Evolutionary conservation across 23 red algal genomes (phyloP), one percentile per base, ranked within the genome.

Genomic region (Cyanidiococcus yangmingshanensis): DNA sequence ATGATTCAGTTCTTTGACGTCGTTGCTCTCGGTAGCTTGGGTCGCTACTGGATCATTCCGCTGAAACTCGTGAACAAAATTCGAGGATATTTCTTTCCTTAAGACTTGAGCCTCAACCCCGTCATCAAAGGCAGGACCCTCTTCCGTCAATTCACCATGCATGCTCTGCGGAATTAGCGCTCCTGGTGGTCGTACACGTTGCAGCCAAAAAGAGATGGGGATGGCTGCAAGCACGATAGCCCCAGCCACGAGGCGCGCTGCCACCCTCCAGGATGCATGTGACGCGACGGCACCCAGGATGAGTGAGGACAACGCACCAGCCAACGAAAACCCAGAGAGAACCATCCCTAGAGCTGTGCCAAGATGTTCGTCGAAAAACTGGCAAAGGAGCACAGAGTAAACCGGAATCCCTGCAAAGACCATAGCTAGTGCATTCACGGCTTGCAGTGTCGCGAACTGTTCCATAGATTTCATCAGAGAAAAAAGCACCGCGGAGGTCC

Each of bases 331-430:
- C 0, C 94, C 94, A 1, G 94, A 76, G 2, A 98, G 83, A 17
- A 91, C 88, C 25, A 98, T 77, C 3, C 94, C 94, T 85, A 98
- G 89, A 0, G 88, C 94, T 2, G 90, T 57, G 17, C 94, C 94
- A 24, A 98, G 83, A n/a, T 82, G 45, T 25, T 40, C 79, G 21
- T 34, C 27, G 38, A 98, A 98, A 68, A 84, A 92, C 24, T 85
- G 82, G 0, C 87, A 88, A 0, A 98, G 82, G 25, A 98, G 83
- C 45, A 98, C 77, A 17, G 84, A 82, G 68, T 91, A 91, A 16
- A 91, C 85, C 1, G 94, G 94, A 0, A 98, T 85, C 39, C 94
- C 94, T 25, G 84, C 83, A 36, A 89, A 76, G 40, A 77, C 88
- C 25, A 98, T 77, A 2, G 87, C 94, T 80, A 91, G 86, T 0